These are phyloP conservation scores for Podaxis mareebaensis DNA, from an alignment of 768 basidiomycete species.

Conservation along the genomic window DNA sequence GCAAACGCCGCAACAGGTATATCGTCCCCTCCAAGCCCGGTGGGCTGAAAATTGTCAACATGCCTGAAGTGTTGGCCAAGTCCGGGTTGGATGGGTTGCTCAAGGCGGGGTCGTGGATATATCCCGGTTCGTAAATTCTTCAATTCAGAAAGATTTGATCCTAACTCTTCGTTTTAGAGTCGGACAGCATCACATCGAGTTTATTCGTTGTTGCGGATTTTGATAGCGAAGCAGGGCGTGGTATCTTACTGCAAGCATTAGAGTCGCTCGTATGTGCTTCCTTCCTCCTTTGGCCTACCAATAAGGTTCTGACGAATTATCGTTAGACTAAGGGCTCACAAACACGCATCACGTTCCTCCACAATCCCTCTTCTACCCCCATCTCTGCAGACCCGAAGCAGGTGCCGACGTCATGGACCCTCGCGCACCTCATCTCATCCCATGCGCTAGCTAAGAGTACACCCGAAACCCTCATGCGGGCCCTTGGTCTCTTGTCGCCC, in stretches of 20 bases:
- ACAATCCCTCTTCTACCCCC: conserved; percentile 50
- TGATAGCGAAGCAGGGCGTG: conserved; percentile 58
- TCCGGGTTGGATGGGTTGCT: conserved; percentile 39
- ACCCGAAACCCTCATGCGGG: conserved; percentile 39
- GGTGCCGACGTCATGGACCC: conserved; percentile 40
- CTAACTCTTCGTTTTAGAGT: conserved; percentile 19
- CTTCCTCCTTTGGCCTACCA: not conserved
- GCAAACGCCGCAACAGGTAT: conserved; percentile 70
- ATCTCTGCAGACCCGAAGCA: conserved; percentile 18
- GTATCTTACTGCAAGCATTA: conserved; percentile 66
- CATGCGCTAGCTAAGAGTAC: conserved; percentile 39
- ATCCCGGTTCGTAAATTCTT: conserved; percentile 50
- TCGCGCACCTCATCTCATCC: conserved; percentile 50
- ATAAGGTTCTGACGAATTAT: not conserved
- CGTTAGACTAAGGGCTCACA: conserved; percentile 44
- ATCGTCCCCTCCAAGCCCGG: conserved; percentile 60
- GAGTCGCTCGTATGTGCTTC: conserved; percentile 54
- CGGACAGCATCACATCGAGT: conserved; percentile 42
- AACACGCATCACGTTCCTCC: conserved; percentile 74
- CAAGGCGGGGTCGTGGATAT: conserved; percentile 53
- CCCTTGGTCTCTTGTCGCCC: conserved; percentile 13
- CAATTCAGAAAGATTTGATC: not conserved
- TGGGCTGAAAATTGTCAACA: conserved; percentile 51
- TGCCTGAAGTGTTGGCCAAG: conserved; percentile 53
- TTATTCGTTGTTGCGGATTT: conserved; percentile 78